phyloP scores from a whole-genome alignment of 1,284 basidiomycete species.

The Megacollybia platyphylla region DNA sequence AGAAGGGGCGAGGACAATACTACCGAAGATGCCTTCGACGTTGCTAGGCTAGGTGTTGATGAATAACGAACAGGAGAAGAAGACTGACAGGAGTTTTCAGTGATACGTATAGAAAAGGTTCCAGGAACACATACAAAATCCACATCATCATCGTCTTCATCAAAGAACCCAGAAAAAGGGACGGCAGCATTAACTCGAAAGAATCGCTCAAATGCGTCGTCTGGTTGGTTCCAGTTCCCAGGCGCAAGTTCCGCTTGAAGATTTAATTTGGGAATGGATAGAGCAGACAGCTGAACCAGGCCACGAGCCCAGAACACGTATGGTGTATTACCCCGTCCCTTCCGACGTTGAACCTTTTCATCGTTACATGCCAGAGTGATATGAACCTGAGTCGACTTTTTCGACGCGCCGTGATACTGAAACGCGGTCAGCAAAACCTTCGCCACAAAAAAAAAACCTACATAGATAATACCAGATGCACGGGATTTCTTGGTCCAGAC shows the following conservation, averaged over 20 bases:
- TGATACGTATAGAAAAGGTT: constrained; percentile 3
- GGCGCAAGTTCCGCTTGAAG: constrained; percentile 2
- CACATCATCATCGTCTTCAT: constrained; percentile 1
- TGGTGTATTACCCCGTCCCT: constrained; percentile 45
- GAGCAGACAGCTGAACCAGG: constrained; percentile 17
- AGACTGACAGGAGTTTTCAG: background rate
- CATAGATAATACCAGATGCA: constrained; percentile 44
- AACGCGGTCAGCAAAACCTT: no score
- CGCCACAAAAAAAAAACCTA: constrained; percentile 18
- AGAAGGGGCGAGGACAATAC: constrained; percentile 6
- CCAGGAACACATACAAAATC: constrained; percentile 6
- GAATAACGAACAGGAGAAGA: background rate
- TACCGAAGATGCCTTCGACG: constrained; percentile 6
- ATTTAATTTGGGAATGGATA: constrained; percentile 11
- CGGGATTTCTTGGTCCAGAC: constrained; percentile 25
- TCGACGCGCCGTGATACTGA: no score
- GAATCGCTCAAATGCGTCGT: constrained; percentile 10
- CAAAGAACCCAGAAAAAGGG: background rate
- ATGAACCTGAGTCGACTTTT: no score
- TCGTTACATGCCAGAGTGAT: constrained; percentile 47
- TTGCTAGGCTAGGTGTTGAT: constrained; percentile 2
- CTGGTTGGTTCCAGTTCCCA: constrained; percentile 9
- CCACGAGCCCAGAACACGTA: constrained; percentile 44
- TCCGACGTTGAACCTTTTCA: constrained; percentile 34
- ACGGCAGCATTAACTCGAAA: constrained; percentile 2